Evolutionary conservation across 139 green algal species (phyloP).

Genomic region (Spirogloea muscicola): DNA sequence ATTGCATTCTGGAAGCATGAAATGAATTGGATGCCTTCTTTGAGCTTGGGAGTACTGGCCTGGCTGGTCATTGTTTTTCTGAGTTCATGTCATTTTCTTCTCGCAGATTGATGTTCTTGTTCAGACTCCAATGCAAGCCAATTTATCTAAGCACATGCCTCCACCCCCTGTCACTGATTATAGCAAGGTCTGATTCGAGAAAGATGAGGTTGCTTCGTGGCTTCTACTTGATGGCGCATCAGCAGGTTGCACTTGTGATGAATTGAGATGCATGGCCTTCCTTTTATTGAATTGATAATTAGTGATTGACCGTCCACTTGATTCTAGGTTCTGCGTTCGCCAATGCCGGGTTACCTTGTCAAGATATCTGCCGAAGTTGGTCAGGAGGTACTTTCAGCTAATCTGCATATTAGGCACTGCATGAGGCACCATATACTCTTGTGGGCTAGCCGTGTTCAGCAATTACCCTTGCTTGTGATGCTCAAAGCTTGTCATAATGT

Average conservation of each 20-base stretch:
- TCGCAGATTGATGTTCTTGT: conserved; percentile 19
- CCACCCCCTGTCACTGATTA: conserved; percentile 21
- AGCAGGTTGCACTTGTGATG: neutral
- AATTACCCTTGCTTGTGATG: neutral
- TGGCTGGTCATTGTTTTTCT: too few relatives aligned
- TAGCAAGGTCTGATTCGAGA: conserved; percentile 8
- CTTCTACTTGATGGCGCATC: too few relatives aligned
- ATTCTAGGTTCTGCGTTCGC: conserved; percentile 48
- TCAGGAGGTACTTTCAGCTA: conserved; percentile 1
- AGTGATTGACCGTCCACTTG: conserved; percentile 6
- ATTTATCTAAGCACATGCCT: conserved; percentile 17
- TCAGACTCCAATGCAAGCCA: conserved; percentile 11
- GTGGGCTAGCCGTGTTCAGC: neutral
- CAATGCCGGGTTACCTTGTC: conserved; percentile 43
- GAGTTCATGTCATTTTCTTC: too few relatives aligned
- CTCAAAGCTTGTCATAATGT: neutral
- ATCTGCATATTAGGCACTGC: neutral
- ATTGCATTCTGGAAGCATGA: too few relatives aligned
- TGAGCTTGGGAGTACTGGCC: too few relatives aligned
- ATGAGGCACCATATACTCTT: neutral
- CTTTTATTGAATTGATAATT: neutral
- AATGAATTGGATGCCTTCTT: too few relatives aligned
- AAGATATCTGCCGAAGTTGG: conserved; percentile 2
- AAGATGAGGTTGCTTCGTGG: neutral
- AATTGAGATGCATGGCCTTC: neutral